Evolutionary conservation across 2,329 filamentous ascomycete species (phyloP).

Genomic region (Fusarium humuli): DNA sequence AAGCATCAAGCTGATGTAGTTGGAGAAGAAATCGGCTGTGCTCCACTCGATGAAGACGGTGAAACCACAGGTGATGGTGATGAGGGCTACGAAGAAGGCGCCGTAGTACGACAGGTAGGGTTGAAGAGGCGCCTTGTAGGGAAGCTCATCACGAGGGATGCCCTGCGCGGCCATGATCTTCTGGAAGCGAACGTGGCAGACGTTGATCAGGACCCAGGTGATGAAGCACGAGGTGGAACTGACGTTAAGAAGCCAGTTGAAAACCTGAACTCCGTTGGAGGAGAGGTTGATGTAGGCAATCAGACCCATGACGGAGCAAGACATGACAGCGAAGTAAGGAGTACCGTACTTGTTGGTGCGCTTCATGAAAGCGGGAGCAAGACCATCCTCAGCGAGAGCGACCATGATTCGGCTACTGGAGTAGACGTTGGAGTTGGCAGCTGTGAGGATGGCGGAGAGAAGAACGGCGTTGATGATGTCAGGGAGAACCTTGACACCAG

Average conservation of each 20-base stretch:
- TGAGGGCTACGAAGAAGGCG: constrained; percentile 72
- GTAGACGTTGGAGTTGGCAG: constrained; percentile 82
- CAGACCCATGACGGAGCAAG: constrained; percentile 67
- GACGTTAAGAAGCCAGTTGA: constrained; percentile 80
- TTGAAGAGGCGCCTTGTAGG: constrained; percentile 71
- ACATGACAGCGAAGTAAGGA: constrained; percentile 69
- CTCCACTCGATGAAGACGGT: constrained; percentile 74
- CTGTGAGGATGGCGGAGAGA: constrained; percentile 81
- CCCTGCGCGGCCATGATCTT: constrained; percentile 66
- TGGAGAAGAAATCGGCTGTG: constrained; percentile 70
- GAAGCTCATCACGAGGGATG: constrained; percentile 67
- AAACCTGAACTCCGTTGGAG: constrained; percentile 68
- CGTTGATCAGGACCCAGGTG: constrained; percentile 74
- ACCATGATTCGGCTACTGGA: constrained; percentile 76
- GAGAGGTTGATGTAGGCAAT: constrained; percentile 77
- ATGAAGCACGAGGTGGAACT: constrained; percentile 76
- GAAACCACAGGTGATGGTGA: constrained; percentile 76
- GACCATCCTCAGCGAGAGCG: constrained; percentile 72
- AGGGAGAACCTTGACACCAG: constrained; percentile 72
- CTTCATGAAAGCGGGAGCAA: constrained; percentile 70
- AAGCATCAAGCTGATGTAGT: constrained; percentile 73
- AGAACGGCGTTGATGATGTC: constrained; percentile 83
- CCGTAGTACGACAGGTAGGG: constrained; percentile 75
- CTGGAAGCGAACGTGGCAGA: constrained; percentile 75
- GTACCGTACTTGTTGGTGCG: constrained; percentile 71